phyloP scores from a whole-genome alignment of 257 asterid genomes.

The Agastache rugosa region DNA sequence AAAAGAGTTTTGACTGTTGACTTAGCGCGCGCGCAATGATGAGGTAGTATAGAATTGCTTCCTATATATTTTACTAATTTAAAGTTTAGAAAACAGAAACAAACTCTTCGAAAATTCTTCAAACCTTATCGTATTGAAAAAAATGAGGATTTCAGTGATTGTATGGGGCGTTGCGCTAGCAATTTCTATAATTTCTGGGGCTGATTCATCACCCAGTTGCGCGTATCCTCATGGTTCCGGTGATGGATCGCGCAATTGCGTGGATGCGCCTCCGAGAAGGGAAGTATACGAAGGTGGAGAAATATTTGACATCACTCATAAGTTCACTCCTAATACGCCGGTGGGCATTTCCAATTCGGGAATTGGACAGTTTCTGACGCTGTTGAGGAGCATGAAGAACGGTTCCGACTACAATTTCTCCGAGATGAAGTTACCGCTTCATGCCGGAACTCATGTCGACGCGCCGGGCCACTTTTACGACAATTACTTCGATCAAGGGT shows the following conservation, averaged over 20 bases:
- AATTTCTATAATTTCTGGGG: constrained; percentile 32
- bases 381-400: constrained; percentile 73
- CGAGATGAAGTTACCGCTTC: constrained; percentile 64
- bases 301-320: constrained; percentile 76
- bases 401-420: constrained; percentile 86
- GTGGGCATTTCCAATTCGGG: constrained; percentile 60
- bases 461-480: constrained; percentile 87
- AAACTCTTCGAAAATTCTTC: background rate
- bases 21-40: too few species aligned
- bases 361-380: constrained; percentile 56
- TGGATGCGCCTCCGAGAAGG: constrained; percentile 43
- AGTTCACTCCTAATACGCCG: constrained; percentile 61
- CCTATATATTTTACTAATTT: too few species aligned
- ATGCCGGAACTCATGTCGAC: constrained; percentile 91
- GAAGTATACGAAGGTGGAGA: constrained; percentile 59
- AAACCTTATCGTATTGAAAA: background rate
- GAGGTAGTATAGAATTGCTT: too few species aligned
- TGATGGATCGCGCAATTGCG: constrained; percentile 46
- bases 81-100: too few species aligned
- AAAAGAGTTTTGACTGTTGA: too few species aligned
- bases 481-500: constrained; percentile 67
- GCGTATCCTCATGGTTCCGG: constrained; percentile 61
- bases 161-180: constrained; percentile 36
- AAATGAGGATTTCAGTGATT: background rate
- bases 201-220: constrained; percentile 38